Conservation (phyloP, 75 land plant species). For the Cunninghamia lanceolata region DNA sequence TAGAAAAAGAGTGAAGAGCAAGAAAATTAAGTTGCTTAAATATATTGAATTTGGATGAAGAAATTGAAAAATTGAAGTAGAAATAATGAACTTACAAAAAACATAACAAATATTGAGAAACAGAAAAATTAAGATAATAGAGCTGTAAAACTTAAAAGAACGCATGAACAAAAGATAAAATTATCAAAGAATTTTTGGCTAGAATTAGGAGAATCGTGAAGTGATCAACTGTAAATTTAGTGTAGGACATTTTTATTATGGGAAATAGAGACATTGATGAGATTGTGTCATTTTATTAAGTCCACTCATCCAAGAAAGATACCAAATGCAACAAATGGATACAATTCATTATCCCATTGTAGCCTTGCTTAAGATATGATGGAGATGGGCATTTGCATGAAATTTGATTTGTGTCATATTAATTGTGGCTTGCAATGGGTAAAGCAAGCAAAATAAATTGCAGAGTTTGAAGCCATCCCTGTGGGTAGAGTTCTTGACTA, state of each 20-base stretch:
- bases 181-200: neutral
- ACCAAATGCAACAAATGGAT: neutral
- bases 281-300: no score
- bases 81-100: neutral
- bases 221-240: neutral
- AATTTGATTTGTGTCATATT: neutral
- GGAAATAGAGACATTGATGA: no score
- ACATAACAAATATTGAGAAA: neutral
- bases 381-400: neutral
- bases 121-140: neutral
- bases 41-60: no score
- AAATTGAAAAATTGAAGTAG: neutral
- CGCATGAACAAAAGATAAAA: neutral
- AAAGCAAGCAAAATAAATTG: neutral
- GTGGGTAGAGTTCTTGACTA: neutral
- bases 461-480: neutral
- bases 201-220: neutral
- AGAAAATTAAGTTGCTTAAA: neutral
- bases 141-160: neutral
- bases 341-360: neutral
- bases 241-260: no score
- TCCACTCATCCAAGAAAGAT: neutral
- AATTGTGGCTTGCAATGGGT: neutral
- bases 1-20: neutral
- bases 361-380: neutral